These are phyloP conservation scores for Austroboletus eburneus DNA, from an alignment of 768 basidiomycete species.

Conservation along the genomic window DNA sequence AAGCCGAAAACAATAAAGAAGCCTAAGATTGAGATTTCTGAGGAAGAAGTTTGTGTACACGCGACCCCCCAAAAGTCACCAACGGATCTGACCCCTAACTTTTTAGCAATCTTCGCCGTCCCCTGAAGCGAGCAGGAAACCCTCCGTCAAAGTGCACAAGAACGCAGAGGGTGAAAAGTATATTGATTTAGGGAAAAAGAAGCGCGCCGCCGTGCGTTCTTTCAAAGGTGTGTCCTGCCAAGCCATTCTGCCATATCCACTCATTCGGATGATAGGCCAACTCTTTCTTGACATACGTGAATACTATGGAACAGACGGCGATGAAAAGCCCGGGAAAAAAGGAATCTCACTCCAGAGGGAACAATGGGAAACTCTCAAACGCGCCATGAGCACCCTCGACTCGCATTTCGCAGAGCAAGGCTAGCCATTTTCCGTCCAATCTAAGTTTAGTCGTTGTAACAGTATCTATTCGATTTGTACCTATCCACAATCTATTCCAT, in stretches of 20 bases:
- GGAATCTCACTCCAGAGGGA: slow-evolving; percentile 65
- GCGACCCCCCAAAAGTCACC: neutral
- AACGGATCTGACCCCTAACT: slow-evolving; percentile 23
- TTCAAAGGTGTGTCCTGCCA: slow-evolving; percentile 40
- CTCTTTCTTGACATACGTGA: slow-evolving; percentile 70
- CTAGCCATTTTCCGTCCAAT: slow-evolving; percentile 12
- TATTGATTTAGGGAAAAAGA: slow-evolving; percentile 69
- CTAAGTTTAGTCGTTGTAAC: neutral
- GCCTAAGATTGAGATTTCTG: slow-evolving; percentile 22
- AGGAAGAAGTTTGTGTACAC: slow-evolving; percentile 8
- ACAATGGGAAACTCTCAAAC: slow-evolving; percentile 63
- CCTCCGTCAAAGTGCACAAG: slow-evolving; percentile 9
- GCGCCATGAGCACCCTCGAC: slow-evolving; percentile 44
- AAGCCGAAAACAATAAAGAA: slow-evolving; percentile 33
- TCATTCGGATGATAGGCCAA: slow-evolving; percentile 34
- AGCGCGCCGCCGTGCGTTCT: slow-evolving; percentile 52
- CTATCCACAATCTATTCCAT: slow-evolving; percentile 5
- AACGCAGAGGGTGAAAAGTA: slow-evolving; percentile 40
- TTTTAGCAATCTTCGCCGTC: slow-evolving; percentile 9
- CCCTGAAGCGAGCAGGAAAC: slow-evolving; percentile 1
- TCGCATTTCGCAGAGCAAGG: slow-evolving; percentile 37
- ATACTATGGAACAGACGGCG: slow-evolving; percentile 56
- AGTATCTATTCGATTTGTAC: neutral
- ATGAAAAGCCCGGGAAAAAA: slow-evolving; percentile 77
- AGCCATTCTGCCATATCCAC: slow-evolving; percentile 24